Evolutionary conservation across 805 yeast genomes (phyloP).

Genomic region (Naumovozyma baii): DNA sequence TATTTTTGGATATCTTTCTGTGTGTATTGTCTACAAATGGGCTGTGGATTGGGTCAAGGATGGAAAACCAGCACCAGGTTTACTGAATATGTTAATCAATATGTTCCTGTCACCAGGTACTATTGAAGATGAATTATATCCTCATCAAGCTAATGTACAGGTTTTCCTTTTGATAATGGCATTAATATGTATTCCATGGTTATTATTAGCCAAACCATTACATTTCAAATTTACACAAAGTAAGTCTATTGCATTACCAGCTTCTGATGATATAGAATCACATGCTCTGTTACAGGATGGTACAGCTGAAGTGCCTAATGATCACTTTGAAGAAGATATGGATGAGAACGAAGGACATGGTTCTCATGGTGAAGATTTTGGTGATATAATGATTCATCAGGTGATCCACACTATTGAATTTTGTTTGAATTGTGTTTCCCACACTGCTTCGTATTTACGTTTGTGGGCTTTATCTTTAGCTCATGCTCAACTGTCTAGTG

Average conservation of each 20-base stretch:
- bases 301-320: slow-evolving; percentile 5
- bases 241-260: slow-evolving; percentile 20
- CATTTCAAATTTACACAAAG: slow-evolving; percentile 32
- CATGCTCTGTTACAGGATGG: slow-evolving; percentile 19
- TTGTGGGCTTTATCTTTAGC: slow-evolving; percentile 75
- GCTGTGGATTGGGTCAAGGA: slow-evolving; percentile 56
- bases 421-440: slow-evolving; percentile 70
- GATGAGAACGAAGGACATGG: slow-evolving; percentile 37
- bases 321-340: slow-evolving; percentile 12
- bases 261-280: slow-evolving; percentile 10
- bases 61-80: slow-evolving; percentile 58
- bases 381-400: slow-evolving; percentile 68
- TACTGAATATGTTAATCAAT: slow-evolving; percentile 63
- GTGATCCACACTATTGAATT: slow-evolving; percentile 75
- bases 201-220: slow-evolving; percentile 57
- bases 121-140: slow-evolving; percentile 54
- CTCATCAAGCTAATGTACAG: slow-evolving; percentile 57
- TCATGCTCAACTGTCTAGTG: slow-evolving; percentile 68
- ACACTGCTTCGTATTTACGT: slow-evolving; percentile 69
- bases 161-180: slow-evolving; percentile 49
- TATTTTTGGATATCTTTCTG: slow-evolving; percentile 60
- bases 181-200: slow-evolving; percentile 65
- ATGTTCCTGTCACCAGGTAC: slow-evolving; percentile 70
- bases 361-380: slow-evolving; percentile 41
- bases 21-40: slow-evolving; percentile 70